These are phyloP conservation scores for Trametes maxima DNA, from an alignment of 768 basidiomycete genomes.

Conservation along the genomic window DNA sequence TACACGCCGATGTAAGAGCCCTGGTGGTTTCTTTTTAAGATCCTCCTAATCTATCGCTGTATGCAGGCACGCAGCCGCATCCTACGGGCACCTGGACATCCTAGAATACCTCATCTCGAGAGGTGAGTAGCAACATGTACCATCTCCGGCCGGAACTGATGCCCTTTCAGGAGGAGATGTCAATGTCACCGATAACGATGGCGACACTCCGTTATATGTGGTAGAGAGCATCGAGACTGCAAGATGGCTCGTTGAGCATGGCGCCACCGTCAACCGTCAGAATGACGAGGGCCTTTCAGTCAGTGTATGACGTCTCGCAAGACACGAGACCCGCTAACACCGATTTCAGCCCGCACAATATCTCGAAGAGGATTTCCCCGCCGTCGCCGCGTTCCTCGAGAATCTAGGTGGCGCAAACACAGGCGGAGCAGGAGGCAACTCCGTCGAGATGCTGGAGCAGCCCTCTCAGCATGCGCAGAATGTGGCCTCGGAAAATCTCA, in stretches of 20 bases:
- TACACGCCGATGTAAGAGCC: conserved; percentile 77
- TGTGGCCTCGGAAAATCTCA: conserved; percentile 66
- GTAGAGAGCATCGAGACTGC: conserved; percentile 84
- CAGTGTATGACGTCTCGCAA: conserved; percentile 33
- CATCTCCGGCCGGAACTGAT: not conserved
- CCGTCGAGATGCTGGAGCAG: conserved; percentile 20
- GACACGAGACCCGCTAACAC: not conserved
- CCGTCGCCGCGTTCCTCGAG: conserved; percentile 64
- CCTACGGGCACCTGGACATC: conserved; percentile 79
- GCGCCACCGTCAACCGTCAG: conserved; percentile 60
- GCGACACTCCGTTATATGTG: conserved; percentile 90
- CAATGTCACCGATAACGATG: conserved; percentile 83
- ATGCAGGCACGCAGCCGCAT: conserved; percentile 88
- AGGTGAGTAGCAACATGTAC: conserved; percentile 43
- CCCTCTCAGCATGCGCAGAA: conserved; percentile 74
- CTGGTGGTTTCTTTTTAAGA: not conserved
- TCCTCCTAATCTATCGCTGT: no score
- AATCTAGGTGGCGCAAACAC: conserved; percentile 32
- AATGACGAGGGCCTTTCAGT: conserved; percentile 82
- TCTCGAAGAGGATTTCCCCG: conserved; percentile 70
- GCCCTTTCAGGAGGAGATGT: conserved; percentile 71
- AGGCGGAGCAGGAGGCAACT: conserved; percentile 20
- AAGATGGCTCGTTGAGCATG: conserved; percentile 74
- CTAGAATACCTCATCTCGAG: conserved; percentile 76
- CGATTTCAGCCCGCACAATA: conserved; percentile 64